Conservation (phyloP, 257 asterid genomes). For the Jaltomata sinuosa region DNA sequence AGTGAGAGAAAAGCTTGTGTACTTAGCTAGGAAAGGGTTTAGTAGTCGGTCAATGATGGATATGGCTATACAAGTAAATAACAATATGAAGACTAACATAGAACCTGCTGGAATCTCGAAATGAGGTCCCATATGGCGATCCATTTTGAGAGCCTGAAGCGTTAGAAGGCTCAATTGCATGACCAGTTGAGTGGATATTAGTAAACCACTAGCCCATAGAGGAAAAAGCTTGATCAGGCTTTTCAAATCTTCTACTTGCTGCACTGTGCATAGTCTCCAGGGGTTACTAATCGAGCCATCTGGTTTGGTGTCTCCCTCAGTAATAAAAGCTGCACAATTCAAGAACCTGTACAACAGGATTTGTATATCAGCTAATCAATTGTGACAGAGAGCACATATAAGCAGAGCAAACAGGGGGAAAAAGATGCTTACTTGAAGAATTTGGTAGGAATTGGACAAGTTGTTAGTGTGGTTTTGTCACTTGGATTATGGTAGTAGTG, state of each 20-base stretch:
- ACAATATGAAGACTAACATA: slow-evolving; percentile 38
- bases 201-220: slow-evolving; percentile 57
- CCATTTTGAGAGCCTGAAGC: slow-evolving; percentile 63
- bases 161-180: slow-evolving; percentile 40
- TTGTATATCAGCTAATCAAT: background rate
- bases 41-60: slow-evolving; percentile 34
- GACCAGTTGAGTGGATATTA: slow-evolving; percentile 54
- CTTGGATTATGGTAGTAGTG: slow-evolving; percentile 34
- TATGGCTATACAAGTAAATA: slow-evolving; percentile 40
- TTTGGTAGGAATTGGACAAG: slow-evolving; percentile 12
- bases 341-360: slow-evolving; percentile 31
- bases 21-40: slow-evolving; percentile 33
- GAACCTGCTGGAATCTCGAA: slow-evolving; percentile 66
- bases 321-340: slow-evolving; percentile 51
- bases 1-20: slow-evolving; percentile 24
- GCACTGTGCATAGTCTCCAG: slow-evolving; percentile 42
- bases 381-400: background rate
- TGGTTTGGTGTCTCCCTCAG: slow-evolving; percentile 17
- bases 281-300: slow-evolving; percentile 12
- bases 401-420: slow-evolving; percentile 6
- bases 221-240: slow-evolving; percentile 47
- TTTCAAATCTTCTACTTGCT: slow-evolving; percentile 58
- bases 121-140: slow-evolving; percentile 34
- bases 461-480: slow-evolving; percentile 5
- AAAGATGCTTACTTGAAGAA: slow-evolving; percentile 15